Evolutionary conservation across 139 green algal genomes (phyloP), one percentile per base, ranked within the genome.

Genomic region (Coelastrella sp.): DNA sequence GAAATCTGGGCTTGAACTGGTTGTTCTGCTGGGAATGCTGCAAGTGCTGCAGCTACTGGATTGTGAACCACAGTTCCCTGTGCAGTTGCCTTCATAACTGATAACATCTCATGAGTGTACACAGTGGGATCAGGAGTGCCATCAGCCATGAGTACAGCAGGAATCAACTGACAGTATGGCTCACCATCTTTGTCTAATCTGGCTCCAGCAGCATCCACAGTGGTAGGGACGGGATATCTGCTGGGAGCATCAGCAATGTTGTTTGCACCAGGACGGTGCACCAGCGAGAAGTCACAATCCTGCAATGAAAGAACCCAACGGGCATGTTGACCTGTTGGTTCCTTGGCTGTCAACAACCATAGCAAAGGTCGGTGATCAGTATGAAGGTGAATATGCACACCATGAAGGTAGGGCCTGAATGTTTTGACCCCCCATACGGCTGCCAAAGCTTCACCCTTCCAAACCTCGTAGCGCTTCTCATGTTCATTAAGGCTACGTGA

Each of bases 391-490:
- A 91, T 87, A 34, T 64, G 37, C 2, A 67, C n/a, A 27, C 86
- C 86, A 32, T 85, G 57, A 30, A 93, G 35, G 59, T 91, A 90
- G 21, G 34, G 51, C 0, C 86, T 59, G 17, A 88, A 86, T 0
- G 25, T 60, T 21, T 79, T 41, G 4, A 88, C 41, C 17, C 78
- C 85, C 77, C 85, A 88, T 0, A 88, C 79, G 4, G 57, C 86
- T 1, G 84, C 88, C 0, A 90, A 64, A 72, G 88, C 59, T 79
- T 93, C 87, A 7, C 86, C 80, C 19, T 90, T 83, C 48, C 63
- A 87, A 0, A 41, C 64, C 0, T 38, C 25, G 50, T 89, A 89
- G 0, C 34, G 48, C 0, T 23, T 27, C 45, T 92, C 86, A 40
- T 88, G 74, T 7, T 43, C 30, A 51, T 90, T 89, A 37, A 79